Conservation (phyloP, 768 basidiomycete species). For the Mycena maculata region DNA sequence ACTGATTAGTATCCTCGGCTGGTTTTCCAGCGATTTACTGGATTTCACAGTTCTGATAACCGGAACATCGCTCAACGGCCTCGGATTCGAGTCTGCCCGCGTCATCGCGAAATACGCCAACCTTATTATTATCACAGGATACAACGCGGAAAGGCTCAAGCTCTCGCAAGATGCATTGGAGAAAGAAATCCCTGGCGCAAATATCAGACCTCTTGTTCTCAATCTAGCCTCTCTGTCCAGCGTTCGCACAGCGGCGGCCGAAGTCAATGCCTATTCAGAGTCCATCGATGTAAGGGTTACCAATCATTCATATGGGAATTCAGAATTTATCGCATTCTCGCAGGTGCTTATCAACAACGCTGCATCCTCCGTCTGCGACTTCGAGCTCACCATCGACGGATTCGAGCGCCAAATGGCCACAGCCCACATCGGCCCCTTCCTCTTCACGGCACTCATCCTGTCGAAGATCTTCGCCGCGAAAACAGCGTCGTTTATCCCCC, state of each 20-base stretch:
- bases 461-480: conserved; percentile 13
- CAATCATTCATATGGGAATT: too few relatives aligned
- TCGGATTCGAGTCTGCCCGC: conserved; percentile 25
- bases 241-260: conserved; percentile 27
- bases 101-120: conserved; percentile 26
- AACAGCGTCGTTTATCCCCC: conserved; percentile 6
- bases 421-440: conserved; percentile 29
- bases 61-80: conserved; percentile 29
- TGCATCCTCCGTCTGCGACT: conserved; percentile 9
- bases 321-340: too few relatives aligned
- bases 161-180: conserved; percentile 20
- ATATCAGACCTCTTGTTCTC: conserved; percentile 28
- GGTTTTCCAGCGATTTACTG: background rate
- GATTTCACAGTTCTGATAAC: conserved; percentile 26
- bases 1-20: background rate
- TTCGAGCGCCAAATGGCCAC: conserved; percentile 27
- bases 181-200: conserved; percentile 21
- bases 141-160: conserved; percentile 30
- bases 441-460: conserved; percentile 28
- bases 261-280: conserved; percentile 32
- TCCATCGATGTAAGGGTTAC: conserved; percentile 15
- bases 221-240: conserved; percentile 22
- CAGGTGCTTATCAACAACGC: conserved; percentile 34
- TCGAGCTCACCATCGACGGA: conserved; percentile 17
- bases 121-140: conserved; percentile 30